phyloP scores from a whole-genome alignment of 2,329 filamentous ascomycete genomes.

The Aspergillus proliferans region DNA sequence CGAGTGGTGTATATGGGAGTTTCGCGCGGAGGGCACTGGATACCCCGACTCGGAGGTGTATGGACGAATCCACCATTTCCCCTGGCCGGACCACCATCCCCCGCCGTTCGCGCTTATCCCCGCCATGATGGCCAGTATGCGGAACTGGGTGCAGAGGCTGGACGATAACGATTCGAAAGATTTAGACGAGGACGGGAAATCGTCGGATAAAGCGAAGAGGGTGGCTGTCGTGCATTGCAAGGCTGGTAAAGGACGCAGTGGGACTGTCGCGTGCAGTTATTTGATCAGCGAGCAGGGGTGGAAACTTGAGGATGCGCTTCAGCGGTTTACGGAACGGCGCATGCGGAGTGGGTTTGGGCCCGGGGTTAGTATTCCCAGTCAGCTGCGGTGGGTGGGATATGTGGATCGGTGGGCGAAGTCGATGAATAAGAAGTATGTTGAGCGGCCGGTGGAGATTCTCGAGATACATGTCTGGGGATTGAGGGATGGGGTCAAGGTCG shows the following conservation, averaged over 20 bases:
- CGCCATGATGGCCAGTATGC: slow-evolving; percentile 85
- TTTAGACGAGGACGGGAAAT: slow-evolving; percentile 16
- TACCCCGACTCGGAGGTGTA: slow-evolving; percentile 91
- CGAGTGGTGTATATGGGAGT: slow-evolving; percentile 96
- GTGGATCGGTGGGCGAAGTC: slow-evolving; percentile 77
- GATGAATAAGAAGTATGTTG: slow-evolving; percentile 68
- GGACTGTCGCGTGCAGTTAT: slow-evolving; percentile 81
- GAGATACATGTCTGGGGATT: slow-evolving; percentile 90
- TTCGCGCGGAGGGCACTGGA: slow-evolving; percentile 90
- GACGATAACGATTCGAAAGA: slow-evolving; percentile 21
- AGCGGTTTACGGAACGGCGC: slow-evolving; percentile 68
- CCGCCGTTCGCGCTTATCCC: slow-evolving; percentile 87
- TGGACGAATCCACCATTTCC: slow-evolving; percentile 78
- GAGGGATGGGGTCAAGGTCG: slow-evolving; percentile 78
- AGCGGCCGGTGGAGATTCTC: slow-evolving; percentile 73
- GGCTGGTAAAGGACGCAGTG: slow-evolving; percentile 88
- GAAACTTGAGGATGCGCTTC: slow-evolving; percentile 57
- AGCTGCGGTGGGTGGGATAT: slow-evolving; percentile 80
- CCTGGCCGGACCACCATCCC: slow-evolving; percentile 95
- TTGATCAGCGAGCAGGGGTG: slow-evolving; percentile 80
- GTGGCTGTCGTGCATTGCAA: slow-evolving; percentile 96
- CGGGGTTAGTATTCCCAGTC: slow-evolving; percentile 88
- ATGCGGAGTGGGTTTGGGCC: slow-evolving; percentile 87
- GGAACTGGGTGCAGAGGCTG: slow-evolving; percentile 65
- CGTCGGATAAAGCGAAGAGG: slow-evolving; percentile 39